These are phyloP conservation scores for Dryadomyces quercivorus DNA, from an alignment of 2,329 filamentous ascomycete genomes.

Conservation along the genomic window DNA sequence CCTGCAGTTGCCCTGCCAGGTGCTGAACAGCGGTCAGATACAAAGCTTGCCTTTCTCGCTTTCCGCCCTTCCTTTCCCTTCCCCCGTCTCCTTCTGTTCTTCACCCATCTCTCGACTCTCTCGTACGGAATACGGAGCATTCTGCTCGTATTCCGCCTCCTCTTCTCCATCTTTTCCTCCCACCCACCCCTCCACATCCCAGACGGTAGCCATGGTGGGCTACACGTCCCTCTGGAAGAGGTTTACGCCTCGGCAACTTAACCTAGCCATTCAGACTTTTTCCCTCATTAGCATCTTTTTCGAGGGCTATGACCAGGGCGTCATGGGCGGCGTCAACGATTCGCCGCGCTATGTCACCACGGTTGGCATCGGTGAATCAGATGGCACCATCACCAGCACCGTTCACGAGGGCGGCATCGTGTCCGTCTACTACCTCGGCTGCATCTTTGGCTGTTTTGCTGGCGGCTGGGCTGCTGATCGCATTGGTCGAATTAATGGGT, in stretches of 20 bases:
- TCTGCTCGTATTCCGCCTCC: not conserved
- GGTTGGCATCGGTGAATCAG: conserved; percentile 31
- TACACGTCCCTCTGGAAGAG: conserved; percentile 29
- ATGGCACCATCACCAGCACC: conserved; percentile 33
- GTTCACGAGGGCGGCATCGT: conserved; percentile 39
- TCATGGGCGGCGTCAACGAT: conserved; percentile 38
- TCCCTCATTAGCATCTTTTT: conserved; percentile 22
- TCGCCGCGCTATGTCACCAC: conserved; percentile 26
- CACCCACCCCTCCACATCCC: not conserved
- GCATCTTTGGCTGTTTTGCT: conserved; percentile 15
- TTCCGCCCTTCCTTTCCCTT: not conserved
- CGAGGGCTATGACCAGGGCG: conserved; percentile 40
- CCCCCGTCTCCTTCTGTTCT: not conserved
- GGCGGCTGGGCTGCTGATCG: conserved; percentile 31
- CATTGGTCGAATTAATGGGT: conserved; percentile 33
- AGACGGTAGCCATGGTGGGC: conserved; percentile 18
- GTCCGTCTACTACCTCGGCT: conserved; percentile 39
- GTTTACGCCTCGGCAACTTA: conserved; percentile 28
- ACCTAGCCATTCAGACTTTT: conserved; percentile 21
- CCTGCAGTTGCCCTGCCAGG: too few species aligned
- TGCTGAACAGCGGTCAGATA: too few species aligned
- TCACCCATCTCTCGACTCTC: not conserved
- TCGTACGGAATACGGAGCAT: not conserved
- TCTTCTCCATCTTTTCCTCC: not conserved
- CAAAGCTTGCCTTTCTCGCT: too few species aligned